A percentile compares a stretch with the other conserved stretches of the same genome.
Conservation (phyloP, 2,329 filamentous ascomycete genomes). For the Elsinoe necatrix region DNA sequence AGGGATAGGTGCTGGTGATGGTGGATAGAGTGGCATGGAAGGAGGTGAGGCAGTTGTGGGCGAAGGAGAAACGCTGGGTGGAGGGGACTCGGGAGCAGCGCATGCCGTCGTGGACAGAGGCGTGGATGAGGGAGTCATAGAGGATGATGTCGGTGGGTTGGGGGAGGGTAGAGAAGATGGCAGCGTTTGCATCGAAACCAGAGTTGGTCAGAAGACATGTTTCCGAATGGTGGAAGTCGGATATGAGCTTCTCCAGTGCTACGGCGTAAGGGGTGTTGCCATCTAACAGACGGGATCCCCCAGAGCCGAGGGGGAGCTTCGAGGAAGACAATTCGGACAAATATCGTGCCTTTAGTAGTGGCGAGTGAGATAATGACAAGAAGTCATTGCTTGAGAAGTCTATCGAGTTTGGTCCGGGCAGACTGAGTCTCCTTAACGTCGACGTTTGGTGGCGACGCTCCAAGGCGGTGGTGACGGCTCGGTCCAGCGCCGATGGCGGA, state of each 20-base stretch:
- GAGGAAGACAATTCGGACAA: conserved; percentile 37
- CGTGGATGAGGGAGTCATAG: conserved; percentile 69
- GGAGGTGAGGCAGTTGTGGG: conserved; percentile 46
- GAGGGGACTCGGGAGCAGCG: conserved; percentile 15
- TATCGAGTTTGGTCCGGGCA: conserved; percentile 31
- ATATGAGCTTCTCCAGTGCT: conserved; percentile 50
- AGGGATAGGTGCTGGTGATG: conserved; percentile 25
- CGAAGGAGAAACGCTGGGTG: conserved; percentile 35
- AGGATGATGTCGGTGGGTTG: conserved; percentile 47
- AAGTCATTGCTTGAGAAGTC: conserved; percentile 63
- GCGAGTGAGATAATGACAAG: conserved; percentile 47
- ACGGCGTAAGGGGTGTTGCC: conserved; percentile 56
- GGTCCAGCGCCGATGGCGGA: conserved; percentile 19
- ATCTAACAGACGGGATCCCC: conserved; percentile 55
- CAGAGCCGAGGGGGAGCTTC: conserved; percentile 43
- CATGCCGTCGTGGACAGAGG: conserved; percentile 39
- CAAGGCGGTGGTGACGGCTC: conserved; percentile 25
- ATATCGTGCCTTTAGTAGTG: conserved; percentile 40
- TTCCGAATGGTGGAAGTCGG: conserved; percentile 51
- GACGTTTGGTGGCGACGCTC: conserved; percentile 36
- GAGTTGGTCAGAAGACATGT: conserved; percentile 53
- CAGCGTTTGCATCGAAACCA: conserved; percentile 43
- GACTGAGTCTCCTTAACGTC: conserved; percentile 41
- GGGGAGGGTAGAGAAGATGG: conserved; percentile 41
- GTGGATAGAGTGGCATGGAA: conserved; percentile 27